Evolutionary conservation across 2,329 filamentous ascomycete genomes (phyloP).

Genomic region (Aspergillus tubingensis): DNA sequence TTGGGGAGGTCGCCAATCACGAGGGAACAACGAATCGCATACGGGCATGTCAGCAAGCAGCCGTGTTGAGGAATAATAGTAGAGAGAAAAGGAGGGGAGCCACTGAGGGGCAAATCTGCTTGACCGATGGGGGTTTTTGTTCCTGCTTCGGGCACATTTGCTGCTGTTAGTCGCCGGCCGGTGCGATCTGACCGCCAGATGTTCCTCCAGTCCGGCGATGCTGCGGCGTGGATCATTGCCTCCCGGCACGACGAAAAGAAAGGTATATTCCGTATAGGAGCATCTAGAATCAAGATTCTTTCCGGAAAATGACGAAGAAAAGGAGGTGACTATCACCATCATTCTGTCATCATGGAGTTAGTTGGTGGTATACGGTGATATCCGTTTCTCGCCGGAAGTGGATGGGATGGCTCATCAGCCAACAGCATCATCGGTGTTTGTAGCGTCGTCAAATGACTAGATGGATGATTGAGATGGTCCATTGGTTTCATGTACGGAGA

Average conservation of each 20-base stretch:
- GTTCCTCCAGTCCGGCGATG: conserved; percentile 17
- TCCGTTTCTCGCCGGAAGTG: too few relatives aligned
- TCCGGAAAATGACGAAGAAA: neutral
- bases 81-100: neutral
- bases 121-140: conserved; percentile 18
- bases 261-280: neutral
- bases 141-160: conserved; percentile 32
- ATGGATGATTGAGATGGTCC: neutral
- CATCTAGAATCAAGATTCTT: neutral
- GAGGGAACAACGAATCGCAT: conserved; percentile 16
- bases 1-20: conserved; percentile 16
- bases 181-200: conserved; percentile 27
- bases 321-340: neutral
- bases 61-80: neutral
- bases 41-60: conserved; percentile 11
- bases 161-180: conserved; percentile 27
- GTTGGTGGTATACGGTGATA: neutral
- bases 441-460: neutral
- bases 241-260: neutral
- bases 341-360: neutral
- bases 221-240: conserved; percentile 13
- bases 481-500: neutral
- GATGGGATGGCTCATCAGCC: neutral
- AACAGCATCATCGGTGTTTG: neutral
- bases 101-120: conserved; percentile 18